phyloP scores from a whole-genome alignment of 305 asterid genomes.

The Fraxinus albicans region DNA sequence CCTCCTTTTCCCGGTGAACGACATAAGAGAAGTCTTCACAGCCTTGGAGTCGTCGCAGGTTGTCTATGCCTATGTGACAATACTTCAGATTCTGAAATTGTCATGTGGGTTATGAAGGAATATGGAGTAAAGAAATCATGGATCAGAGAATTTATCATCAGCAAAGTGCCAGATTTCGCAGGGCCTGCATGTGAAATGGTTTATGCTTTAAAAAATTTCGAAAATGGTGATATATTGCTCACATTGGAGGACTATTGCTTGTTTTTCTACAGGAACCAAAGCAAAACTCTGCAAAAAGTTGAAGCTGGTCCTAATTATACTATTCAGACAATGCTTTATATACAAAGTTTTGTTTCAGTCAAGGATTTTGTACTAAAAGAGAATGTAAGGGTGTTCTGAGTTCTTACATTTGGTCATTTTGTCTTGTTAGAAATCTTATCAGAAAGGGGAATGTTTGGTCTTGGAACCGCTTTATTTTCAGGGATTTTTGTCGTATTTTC shows the following conservation, averaged over 20 bases:
- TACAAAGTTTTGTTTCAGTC: slow-evolving; percentile 22
- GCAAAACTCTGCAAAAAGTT: neutral
- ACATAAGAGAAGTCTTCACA: neutral
- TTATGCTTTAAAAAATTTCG: slow-evolving; percentile 27
- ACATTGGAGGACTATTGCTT: slow-evolving; percentile 18
- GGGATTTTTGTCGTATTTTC: neutral
- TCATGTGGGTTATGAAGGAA: slow-evolving; percentile 44
- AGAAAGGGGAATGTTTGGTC: neutral
- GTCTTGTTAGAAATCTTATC: neutral
- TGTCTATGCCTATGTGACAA: slow-evolving; percentile 36
- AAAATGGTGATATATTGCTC: slow-evolving; percentile 41
- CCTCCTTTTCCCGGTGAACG: slow-evolving; percentile 20
- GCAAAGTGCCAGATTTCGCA: slow-evolving; percentile 4
- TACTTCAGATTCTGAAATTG: slow-evolving; percentile 22
- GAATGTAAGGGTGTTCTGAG: neutral
- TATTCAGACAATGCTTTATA: slow-evolving; percentile 15
- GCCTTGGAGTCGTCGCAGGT: slow-evolving; percentile 18
- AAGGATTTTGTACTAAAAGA: slow-evolving; percentile 11
- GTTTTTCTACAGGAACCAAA: slow-evolving; percentile 6
- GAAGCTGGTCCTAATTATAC: neutral
- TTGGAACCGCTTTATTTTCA: neutral
- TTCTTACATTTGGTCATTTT: neutral
- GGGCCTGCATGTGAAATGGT: slow-evolving; percentile 19
- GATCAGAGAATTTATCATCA: slow-evolving; percentile 29
- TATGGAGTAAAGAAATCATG: slow-evolving; percentile 41